phyloP scores from a whole-genome alignment of 2,329 filamentous ascomycete species.

The Diaporthe batatas region DNA sequence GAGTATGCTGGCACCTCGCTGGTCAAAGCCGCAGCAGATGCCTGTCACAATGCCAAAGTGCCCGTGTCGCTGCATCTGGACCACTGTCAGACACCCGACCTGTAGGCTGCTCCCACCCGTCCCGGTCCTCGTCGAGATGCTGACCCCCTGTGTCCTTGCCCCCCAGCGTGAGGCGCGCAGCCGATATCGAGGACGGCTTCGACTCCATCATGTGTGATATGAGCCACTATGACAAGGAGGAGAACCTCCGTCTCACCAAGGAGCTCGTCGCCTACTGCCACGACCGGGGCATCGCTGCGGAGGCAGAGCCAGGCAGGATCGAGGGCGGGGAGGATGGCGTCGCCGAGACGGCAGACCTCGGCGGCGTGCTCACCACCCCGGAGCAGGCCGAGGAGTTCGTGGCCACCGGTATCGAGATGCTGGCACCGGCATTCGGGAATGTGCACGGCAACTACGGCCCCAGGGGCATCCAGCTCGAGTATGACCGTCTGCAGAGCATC shows the following conservation, averaged over 20 bases:
- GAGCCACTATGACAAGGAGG: conserved; percentile 76
- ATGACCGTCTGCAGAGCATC: conserved; percentile 62
- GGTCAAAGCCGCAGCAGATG: conserved; percentile 67
- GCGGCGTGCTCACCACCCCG: conserved; percentile 71
- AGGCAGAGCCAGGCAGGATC: conserved; percentile 75
- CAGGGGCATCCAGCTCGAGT: conserved; percentile 73
- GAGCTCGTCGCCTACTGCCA: conserved; percentile 75
- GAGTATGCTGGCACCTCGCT: conserved; percentile 72
- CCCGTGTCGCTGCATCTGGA: conserved; percentile 75
- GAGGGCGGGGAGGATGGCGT: conserved; percentile 78
- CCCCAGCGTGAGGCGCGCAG: conserved; percentile 65
- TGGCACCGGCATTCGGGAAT: conserved; percentile 83
- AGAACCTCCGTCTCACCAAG: conserved; percentile 72
- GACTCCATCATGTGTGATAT: conserved; percentile 83
- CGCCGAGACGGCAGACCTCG: conserved; percentile 65
- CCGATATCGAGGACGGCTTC: conserved; percentile 67
- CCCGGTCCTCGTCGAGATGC: not conserved
- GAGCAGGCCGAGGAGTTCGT: conserved; percentile 80
- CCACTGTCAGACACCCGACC: conserved; percentile 74
- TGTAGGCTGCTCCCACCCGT: conserved; percentile 47
- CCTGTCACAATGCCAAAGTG: conserved; percentile 68
- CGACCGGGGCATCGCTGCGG: conserved; percentile 73
- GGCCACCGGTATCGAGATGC: conserved; percentile 77
- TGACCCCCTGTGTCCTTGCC: not conserved
- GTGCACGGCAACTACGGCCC: conserved; percentile 81